phyloP scores from a whole-genome alignment of 2,329 filamentous ascomycete species.

The Colletotrichum paranaense region DNA sequence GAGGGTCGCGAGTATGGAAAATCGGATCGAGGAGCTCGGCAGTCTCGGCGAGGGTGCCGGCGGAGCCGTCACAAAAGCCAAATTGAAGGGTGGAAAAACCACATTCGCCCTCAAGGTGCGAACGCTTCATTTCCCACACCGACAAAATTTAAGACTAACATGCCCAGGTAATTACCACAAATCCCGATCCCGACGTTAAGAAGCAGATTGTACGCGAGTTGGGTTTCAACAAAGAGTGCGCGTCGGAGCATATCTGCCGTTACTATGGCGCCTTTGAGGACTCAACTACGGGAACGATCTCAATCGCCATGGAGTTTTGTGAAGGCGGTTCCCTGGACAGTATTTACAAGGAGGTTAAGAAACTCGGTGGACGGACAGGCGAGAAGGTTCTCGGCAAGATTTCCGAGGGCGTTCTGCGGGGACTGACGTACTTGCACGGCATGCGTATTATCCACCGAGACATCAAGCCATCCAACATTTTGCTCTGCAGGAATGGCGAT shows the following conservation, averaged over 20 bases:
- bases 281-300: conserved; percentile 94
- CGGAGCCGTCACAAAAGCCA: conserved; percentile 92
- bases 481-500: conserved; percentile 90
- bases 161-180: conserved; percentile 91
- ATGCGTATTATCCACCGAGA: conserved; percentile 98
- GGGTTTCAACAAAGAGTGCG: conserved; percentile 97
- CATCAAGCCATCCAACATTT: conserved; percentile 98
- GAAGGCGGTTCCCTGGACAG: conserved; percentile 96
- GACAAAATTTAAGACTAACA: neutral
- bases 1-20: conserved; percentile 91
- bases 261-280: conserved; percentile 99
- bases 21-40: conserved; percentile 87
- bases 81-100: conserved; percentile 90
- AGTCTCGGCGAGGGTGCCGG: conserved; percentile 94
- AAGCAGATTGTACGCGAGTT: conserved; percentile 97
- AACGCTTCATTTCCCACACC: conserved; percentile 34
- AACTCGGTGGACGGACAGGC: conserved; percentile 91
- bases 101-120: conserved; percentile 94
- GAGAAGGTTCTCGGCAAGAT: conserved; percentile 98
- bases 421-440: conserved; percentile 92
- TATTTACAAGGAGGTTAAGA: conserved; percentile 97
- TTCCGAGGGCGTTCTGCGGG: conserved; percentile 92
- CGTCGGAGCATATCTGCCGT: conserved; percentile 93
- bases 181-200: conserved; percentile 97
- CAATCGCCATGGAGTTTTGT: conserved; percentile 99